These are phyloP conservation scores for Wickerhamomyces hampshirensis DNA, from an alignment of 805 yeast species.

Conservation along the genomic window DNA sequence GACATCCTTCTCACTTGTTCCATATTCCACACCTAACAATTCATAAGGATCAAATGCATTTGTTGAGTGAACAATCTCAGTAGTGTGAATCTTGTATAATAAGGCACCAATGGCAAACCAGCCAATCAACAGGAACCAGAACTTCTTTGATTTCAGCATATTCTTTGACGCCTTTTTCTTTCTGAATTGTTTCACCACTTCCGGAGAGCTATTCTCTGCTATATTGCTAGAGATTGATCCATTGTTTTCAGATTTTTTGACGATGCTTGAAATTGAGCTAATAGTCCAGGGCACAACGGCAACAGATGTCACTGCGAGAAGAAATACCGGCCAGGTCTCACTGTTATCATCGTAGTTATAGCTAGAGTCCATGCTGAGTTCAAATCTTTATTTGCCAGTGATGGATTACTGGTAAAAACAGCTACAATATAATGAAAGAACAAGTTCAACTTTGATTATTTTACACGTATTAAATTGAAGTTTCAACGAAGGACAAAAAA, in stretches of 20 bases:
- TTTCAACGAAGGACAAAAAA: too few relatives aligned
- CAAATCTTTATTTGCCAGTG: neutral
- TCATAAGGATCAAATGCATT: constrained; percentile 86
- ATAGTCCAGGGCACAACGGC: constrained; percentile 20
- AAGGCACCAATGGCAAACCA: constrained; percentile 33
- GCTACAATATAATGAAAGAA: too few relatives aligned
- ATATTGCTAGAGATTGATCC: constrained; percentile 3
- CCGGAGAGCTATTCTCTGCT: constrained; percentile 6
- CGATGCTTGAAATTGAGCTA: constrained; percentile 5
- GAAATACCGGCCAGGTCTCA: constrained; percentile 26
- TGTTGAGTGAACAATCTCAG: constrained; percentile 35
- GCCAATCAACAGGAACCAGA: constrained; percentile 18
- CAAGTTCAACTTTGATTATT: too few relatives aligned
- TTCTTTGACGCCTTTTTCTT: constrained; percentile 4
- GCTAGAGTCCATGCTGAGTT: constrained; percentile 20
- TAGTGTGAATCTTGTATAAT: constrained; percentile 27
- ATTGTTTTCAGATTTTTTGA: neutral
- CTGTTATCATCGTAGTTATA: constrained; percentile 24
- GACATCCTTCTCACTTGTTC: constrained; percentile 71
- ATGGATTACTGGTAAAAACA: too few relatives aligned
- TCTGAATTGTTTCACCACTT: constrained; percentile 10
- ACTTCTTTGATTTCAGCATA: constrained; percentile 12
- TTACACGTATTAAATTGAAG: too few relatives aligned
- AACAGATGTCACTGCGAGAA: constrained; percentile 22
- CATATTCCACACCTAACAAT: constrained; percentile 64